phyloP scores from a whole-genome alignment of 345 rosid species.

The Hevea brasiliensis region DNA sequence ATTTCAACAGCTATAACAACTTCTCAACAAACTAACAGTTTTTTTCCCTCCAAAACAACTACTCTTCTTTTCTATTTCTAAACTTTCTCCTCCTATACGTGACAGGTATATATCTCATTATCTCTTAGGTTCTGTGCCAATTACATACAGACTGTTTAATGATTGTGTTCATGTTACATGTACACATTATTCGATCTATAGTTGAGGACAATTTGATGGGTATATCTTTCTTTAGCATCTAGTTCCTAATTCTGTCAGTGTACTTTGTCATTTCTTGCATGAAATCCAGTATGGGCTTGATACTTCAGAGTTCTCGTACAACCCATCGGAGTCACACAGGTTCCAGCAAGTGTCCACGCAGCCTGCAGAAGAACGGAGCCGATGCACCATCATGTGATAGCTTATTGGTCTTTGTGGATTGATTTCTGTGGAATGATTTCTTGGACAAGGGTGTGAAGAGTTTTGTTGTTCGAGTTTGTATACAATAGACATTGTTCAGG shows the following conservation, averaged over 20 bases:
- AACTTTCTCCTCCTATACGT: too few relatives aligned
- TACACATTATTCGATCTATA: neutral
- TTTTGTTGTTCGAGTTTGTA: slow-evolving; percentile 26
- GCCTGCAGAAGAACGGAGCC: slow-evolving; percentile 75
- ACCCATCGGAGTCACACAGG: slow-evolving; percentile 80
- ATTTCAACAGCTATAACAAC: too few relatives aligned
- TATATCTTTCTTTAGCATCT: neutral
- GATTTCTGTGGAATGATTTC: slow-evolving; percentile 15
- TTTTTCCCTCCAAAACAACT: too few relatives aligned
- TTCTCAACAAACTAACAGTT: too few relatives aligned
- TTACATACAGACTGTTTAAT: too few relatives aligned
- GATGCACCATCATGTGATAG: slow-evolving; percentile 82
- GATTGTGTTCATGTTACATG: too few relatives aligned
- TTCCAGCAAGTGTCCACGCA: slow-evolving; percentile 61
- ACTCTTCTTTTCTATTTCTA: too few relatives aligned
- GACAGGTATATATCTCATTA: too few relatives aligned
- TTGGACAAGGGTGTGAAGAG: slow-evolving; percentile 20
- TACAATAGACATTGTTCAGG: slow-evolving; percentile 31
- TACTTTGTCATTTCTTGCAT: neutral
- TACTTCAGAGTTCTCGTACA: slow-evolving; percentile 91
- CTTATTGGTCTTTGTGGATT: neutral
- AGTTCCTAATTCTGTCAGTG: slow-evolving; percentile 2
- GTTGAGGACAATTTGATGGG: neutral
- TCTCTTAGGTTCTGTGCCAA: too few relatives aligned
- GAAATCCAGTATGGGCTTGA: slow-evolving; percentile 85